Base-by-base conservation (phyloP, 257 asterid genomes). In the Gentiana dahurica region DNA sequence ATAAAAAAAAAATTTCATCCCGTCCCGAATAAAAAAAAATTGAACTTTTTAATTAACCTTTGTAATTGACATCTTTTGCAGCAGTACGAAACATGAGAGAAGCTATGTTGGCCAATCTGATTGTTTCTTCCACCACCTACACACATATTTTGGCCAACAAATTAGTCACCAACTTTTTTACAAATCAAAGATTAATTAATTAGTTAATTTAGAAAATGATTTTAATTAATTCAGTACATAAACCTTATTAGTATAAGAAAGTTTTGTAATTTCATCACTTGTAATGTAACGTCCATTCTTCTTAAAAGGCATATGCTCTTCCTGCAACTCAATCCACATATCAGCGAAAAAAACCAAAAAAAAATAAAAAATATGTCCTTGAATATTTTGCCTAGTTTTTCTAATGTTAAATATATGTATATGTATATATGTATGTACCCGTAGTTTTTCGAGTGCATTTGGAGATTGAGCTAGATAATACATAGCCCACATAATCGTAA, bases 111-210 rank as follows among this genome's bases (percentile, higher is more conserved):
- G 73, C 87, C 77, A 83, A 33, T 65, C 92, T 73, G 34, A 80
- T 67, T 33, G 63, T 62, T 64, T 83, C 92, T 55, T 80, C 92
- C 41, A 83, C 83, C 63, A 80, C 81, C 91, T 82, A 55, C 24
- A 11, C 24, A 24, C 24, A 24, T 24, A 24, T 24, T 0, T 24
- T 24, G 24, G 24, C 24, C 1, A 48, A 2, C 3, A 8, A 53
- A 8, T 53, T 53, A 24, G 24, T 24, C 24, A 24, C 24, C 57
- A 53, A 51, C 7, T 4, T 5, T 51, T 51, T 51, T 13, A 6
- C 8, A 7, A 53, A 34, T 9, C 39, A 34, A 33, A 3, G 57
- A 7, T 33, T 34, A 8, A 34, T 6, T 53, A 34, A 53, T 53
- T 53, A 53, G 36, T 34, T 43, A 15, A 53, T 8, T 43, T 43